Evolutionary conservation across 768 basidiomycete species (phyloP).

Genomic region (Clitopilus passeckerianus): DNA sequence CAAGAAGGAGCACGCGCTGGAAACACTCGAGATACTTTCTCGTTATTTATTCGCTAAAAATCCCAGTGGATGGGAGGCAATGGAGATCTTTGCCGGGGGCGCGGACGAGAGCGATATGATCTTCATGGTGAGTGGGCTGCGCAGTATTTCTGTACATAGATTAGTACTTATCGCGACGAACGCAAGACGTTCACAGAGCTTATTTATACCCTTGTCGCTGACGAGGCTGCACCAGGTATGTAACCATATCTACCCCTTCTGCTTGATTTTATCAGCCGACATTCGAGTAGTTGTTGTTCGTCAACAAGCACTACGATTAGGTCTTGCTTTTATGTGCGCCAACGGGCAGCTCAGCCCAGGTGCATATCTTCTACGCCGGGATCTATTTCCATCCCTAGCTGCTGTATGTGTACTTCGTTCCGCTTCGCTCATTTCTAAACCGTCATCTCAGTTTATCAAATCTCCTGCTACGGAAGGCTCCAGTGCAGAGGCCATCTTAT

Average conservation of each 20-base stretch:
- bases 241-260: not conserved
- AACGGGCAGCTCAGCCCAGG: slow-evolving; percentile 63
- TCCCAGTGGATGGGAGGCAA: slow-evolving; percentile 65
- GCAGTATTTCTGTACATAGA: not conserved
- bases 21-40: slow-evolving; percentile 43
- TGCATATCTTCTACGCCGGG: slow-evolving; percentile 62
- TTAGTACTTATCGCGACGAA: not conserved
- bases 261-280: not conserved
- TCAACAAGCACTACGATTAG: slow-evolving; percentile 53
- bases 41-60: slow-evolving; percentile 51
- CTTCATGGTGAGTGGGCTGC: slow-evolving; percentile 38
- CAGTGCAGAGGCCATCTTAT: slow-evolving; percentile 54
- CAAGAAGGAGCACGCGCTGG: slow-evolving; percentile 39
- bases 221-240: slow-evolving; percentile 41
- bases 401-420: slow-evolving; percentile 27
- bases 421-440: not conserved
- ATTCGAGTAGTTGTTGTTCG: slow-evolving; percentile 34
- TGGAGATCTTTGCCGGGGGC: slow-evolving; percentile 63
- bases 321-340: slow-evolving; percentile 53
- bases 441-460: slow-evolving; percentile 43
- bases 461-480: slow-evolving; percentile 48
- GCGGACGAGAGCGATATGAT: slow-evolving; percentile 51
- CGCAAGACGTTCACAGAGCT: slow-evolving; percentile 44
- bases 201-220: slow-evolving; percentile 41
- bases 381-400: slow-evolving; percentile 53